Percentiles rank a stretch among this genome's conserved stretches.
Evolutionary conservation across 2,329 filamentous ascomycete genomes (phyloP).

Genomic region (Lachnellula subtilissima): DNA sequence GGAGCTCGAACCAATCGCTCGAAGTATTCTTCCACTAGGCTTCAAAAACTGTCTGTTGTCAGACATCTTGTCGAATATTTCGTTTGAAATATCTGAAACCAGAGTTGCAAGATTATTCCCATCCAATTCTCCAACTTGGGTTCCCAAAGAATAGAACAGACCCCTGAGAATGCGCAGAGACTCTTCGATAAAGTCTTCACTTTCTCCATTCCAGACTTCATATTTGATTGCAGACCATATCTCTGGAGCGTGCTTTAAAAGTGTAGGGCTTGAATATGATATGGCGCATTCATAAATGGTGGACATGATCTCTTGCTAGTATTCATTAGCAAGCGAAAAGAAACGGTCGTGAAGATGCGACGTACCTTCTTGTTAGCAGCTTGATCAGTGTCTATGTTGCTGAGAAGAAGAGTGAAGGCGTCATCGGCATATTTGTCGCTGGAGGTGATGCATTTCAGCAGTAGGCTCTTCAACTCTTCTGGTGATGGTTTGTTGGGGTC

Average conservation of each 20-base stretch:
- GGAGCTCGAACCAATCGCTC: slow-evolving; percentile 17
- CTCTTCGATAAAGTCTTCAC: slow-evolving; percentile 26
- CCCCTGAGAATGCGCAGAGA: slow-evolving; percentile 23
- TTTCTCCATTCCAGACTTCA: slow-evolving; percentile 31
- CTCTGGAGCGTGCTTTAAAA: slow-evolving; percentile 19
- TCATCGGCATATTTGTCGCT: slow-evolving; percentile 23
- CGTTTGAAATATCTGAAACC: background rate
- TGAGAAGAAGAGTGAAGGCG: slow-evolving; percentile 22
- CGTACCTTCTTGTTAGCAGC: slow-evolving; percentile 28
- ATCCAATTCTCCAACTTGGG: slow-evolving; percentile 1
- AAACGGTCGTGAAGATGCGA: background rate
- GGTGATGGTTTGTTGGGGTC: slow-evolving; percentile 14
- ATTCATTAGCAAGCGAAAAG: slow-evolving; percentile 12
- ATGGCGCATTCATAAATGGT: slow-evolving; percentile 19
- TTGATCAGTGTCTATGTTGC: slow-evolving; percentile 25
- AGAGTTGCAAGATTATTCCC: background rate
- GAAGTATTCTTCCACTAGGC: slow-evolving; percentile 17
- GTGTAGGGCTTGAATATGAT: slow-evolving; percentile 15
- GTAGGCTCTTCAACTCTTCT: slow-evolving; percentile 20
- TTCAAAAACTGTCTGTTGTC: background rate
- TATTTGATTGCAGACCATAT: slow-evolving; percentile 32
- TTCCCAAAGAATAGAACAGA: slow-evolving; percentile 11
- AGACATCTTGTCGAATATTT: background rate
- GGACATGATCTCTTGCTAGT: slow-evolving; percentile 25
- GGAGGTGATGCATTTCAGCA: slow-evolving; percentile 25